These are phyloP conservation scores for Trametes cinnabarina DNA, from an alignment of 768 basidiomycete species.

Conservation along the genomic window DNA sequence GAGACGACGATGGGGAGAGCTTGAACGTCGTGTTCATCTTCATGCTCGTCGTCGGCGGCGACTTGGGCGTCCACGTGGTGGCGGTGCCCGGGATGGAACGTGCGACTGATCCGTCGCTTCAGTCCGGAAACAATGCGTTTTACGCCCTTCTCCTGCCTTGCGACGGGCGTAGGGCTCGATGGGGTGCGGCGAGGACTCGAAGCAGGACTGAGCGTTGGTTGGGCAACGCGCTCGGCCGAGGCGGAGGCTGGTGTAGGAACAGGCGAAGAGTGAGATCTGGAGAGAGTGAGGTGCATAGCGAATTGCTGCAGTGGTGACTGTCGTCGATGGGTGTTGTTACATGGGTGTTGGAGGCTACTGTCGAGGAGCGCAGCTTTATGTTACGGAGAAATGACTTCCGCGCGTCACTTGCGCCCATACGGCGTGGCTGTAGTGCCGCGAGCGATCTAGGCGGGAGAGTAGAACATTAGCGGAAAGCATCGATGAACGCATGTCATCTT, in stretches of 20 bases:
- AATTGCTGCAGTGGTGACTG: neutral
- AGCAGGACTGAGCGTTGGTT: neutral
- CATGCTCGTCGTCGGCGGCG: neutral
- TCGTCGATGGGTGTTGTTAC: neutral
- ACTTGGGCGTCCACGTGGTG: neutral
- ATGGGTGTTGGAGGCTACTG: neutral
- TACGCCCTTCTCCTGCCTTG: slow-evolving; percentile 11
- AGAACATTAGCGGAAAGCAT: slow-evolving; percentile 1
- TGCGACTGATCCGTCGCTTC: slow-evolving; percentile 21
- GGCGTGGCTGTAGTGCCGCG: slow-evolving; percentile 12
- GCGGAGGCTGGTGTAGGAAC: neutral
- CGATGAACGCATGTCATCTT: neutral
- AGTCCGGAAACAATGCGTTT: slow-evolving; percentile 23
- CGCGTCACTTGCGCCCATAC: slow-evolving; percentile 5
- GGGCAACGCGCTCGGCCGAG: neutral
- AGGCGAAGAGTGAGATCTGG: neutral
- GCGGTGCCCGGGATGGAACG: slow-evolving; percentile 18
- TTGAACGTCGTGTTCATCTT: neutral
- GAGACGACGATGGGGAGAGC: neutral
- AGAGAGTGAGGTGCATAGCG: slow-evolving; percentile 9
- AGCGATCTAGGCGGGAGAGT: slow-evolving; percentile 5
- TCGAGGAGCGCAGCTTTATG: slow-evolving; percentile 1
- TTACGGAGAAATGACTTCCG: neutral
- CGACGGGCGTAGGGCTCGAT: too few species aligned
- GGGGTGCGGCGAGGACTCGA: neutral